phyloP scores from a whole-genome alignment of 768 basidiomycete species.

The Russula sp. region DNA sequence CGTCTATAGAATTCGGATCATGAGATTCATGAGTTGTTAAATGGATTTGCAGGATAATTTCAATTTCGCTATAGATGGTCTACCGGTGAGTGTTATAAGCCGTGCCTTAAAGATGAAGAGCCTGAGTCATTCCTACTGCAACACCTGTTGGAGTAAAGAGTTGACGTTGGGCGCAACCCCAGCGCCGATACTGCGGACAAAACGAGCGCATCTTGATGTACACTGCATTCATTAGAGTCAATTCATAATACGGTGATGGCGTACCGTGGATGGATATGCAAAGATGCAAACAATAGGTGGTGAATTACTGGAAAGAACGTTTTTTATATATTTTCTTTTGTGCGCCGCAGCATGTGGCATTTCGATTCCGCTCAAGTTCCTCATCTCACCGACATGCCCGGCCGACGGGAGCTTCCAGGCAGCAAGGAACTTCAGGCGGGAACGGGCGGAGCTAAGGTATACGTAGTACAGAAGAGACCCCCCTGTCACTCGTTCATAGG shows the following conservation, averaged over 20 bases:
- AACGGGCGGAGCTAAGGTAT: too few species aligned
- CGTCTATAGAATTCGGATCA: too few species aligned
- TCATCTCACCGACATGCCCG: too few species aligned
- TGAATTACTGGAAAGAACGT: too few species aligned
- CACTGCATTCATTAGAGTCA: background rate
- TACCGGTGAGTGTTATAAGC: background rate
- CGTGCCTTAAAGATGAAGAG: background rate
- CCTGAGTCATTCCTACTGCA: background rate
- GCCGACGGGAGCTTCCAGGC: too few species aligned
- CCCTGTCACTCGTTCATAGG: too few species aligned
- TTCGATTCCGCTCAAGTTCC: too few species aligned
- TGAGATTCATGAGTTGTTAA: background rate
- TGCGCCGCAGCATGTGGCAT: too few species aligned
- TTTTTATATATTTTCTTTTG: background rate
- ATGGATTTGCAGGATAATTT: background rate
- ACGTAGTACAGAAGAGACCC: too few species aligned
- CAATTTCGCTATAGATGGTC: background rate
- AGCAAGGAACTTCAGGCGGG: too few species aligned
- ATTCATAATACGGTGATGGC: background rate
- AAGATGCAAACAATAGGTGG: background rate
- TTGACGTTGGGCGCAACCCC: conserved; percentile 7
- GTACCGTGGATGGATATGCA: background rate
- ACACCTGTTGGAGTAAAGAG: background rate
- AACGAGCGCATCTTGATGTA: background rate
- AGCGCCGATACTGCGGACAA: background rate